phyloP scores from a whole-genome alignment of 1,284 basidiomycete genomes.

The Marasmius oreades region DNA sequence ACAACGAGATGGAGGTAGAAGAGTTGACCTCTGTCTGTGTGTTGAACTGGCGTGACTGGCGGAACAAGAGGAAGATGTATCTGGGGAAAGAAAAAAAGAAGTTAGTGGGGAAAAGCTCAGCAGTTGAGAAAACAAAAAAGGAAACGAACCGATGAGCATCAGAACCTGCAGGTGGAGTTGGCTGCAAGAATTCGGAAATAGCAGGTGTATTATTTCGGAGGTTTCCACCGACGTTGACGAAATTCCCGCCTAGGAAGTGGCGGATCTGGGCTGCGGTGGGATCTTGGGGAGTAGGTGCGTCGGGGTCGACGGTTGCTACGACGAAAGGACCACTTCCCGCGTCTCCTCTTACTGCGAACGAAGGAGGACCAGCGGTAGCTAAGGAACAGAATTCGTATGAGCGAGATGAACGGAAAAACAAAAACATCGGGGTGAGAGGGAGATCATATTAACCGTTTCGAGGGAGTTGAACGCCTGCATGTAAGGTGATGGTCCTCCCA shows the following conservation, averaged over 20 bases:
- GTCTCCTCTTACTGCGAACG: no score
- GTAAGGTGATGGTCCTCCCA: no score
- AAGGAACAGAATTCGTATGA: no score
- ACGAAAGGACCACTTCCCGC: slow-evolving; percentile 31
- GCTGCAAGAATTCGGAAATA: slow-evolving; percentile 35
- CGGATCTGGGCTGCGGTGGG: slow-evolving; percentile 37
- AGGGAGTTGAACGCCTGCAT: no score
- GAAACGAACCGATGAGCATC: slow-evolving; percentile 43
- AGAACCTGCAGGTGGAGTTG: slow-evolving; percentile 41
- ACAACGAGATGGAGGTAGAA: slow-evolving; percentile 30
- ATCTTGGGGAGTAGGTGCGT: slow-evolving; percentile 45
- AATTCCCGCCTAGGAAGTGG: slow-evolving; percentile 42
- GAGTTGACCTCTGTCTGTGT: slow-evolving; percentile 27
- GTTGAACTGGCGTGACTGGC: slow-evolving; percentile 29
- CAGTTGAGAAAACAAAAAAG: background rate
- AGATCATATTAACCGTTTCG: no score
- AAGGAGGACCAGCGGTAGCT: no score
- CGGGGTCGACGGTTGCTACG: slow-evolving; percentile 45
- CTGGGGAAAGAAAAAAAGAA: slow-evolving; percentile 16
- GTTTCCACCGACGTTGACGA: slow-evolving; percentile 25
- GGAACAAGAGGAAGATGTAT: slow-evolving; percentile 33
- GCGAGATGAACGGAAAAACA: no score
- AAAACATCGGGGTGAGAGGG: no score
- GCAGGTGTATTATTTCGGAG: slow-evolving; percentile 39
- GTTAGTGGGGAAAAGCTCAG: background rate